Conservation (phyloP, 495 filamentous ascomycete species). For the Xylaria cubensis region DNA sequence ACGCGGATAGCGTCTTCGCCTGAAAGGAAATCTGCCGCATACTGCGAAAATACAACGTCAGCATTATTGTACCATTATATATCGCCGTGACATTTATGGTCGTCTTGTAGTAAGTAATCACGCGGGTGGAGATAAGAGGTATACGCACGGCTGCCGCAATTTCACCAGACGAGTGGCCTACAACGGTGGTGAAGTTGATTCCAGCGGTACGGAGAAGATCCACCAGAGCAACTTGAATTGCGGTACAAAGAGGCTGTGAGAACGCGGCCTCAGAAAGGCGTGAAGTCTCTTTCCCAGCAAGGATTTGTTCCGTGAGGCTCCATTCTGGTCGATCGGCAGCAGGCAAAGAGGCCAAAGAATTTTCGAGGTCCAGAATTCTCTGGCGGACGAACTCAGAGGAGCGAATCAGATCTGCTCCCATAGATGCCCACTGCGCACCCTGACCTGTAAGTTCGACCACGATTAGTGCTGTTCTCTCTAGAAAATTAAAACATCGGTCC, state of each 20-base stretch:
- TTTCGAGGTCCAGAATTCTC: slow-evolving; percentile 22
- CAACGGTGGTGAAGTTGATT: slow-evolving; percentile 54
- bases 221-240: too few relatives aligned
- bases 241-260: slow-evolving; percentile 27
- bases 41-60: slow-evolving; percentile 18
- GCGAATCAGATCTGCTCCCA: slow-evolving; percentile 30
- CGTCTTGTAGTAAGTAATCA: too few relatives aligned
- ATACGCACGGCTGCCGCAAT: slow-evolving; percentile 53
- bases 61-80: too few relatives aligned
- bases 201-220: slow-evolving; percentile 42
- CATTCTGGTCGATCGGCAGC: slow-evolving; percentile 32
- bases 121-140: too few relatives aligned
- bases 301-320: slow-evolving; percentile 34
- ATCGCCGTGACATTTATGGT: too few relatives aligned
- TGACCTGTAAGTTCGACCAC: slow-evolving; percentile 26
- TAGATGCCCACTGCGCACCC: slow-evolving; percentile 35
- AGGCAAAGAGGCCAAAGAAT: slow-evolving; percentile 28
- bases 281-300: slow-evolving; percentile 31
- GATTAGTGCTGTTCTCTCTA: too few relatives aligned
- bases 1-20: slow-evolving; percentile 50
- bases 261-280: slow-evolving; percentile 38
- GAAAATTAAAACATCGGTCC: too few relatives aligned
- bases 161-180: slow-evolving; percentile 69
- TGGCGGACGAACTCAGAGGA: slow-evolving; percentile 26
- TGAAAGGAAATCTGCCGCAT: slow-evolving; percentile 47